phyloP scores from a whole-genome alignment of 2,329 filamentous ascomycete genomes.

The Plectosphaerella sp. region DNA sequence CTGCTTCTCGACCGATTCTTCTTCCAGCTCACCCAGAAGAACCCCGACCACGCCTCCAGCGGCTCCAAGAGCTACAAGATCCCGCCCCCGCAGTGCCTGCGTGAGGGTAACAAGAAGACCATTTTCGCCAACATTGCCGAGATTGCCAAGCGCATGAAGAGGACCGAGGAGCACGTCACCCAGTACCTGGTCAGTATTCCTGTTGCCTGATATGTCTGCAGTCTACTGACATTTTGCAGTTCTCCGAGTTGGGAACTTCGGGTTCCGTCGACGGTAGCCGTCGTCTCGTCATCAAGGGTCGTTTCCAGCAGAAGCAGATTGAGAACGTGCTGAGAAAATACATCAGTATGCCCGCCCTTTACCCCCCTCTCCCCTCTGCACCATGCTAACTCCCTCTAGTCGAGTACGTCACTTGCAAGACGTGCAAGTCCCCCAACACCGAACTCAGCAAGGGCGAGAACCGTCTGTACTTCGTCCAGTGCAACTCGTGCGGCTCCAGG shows the following conservation, averaged over 20 bases:
- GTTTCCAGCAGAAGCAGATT: constrained; percentile 99
- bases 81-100: constrained; percentile 93
- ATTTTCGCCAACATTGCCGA: constrained; percentile 99
- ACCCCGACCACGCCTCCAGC: constrained; percentile 88
- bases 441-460: constrained; percentile 99
- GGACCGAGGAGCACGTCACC: constrained; percentile 95
- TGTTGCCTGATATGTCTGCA: background rate
- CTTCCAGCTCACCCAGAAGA: constrained; percentile 87
- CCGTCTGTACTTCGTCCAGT: constrained; percentile 97
- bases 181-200: constrained; percentile 55
- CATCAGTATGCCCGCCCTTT: constrained; percentile 61
- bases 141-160: constrained; percentile 99
- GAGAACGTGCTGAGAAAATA: constrained; percentile 96
- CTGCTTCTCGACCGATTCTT: constrained; percentile 90
- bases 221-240: constrained; percentile 27
- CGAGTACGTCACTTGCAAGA: constrained; percentile 99
- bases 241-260: constrained; percentile 95
- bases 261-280: constrained; percentile 91
- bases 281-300: constrained; percentile 96
- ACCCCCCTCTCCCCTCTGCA: background rate
- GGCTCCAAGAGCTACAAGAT: constrained; percentile 98
- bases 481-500: constrained; percentile 75
- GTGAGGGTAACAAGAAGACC: constrained; percentile 99
- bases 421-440: constrained; percentile 89
- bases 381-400: constrained; percentile 44